Evolutionary conservation across 202 grass and related monocot genomes (phyloP).

Genomic region (Panicum hallii): DNA sequence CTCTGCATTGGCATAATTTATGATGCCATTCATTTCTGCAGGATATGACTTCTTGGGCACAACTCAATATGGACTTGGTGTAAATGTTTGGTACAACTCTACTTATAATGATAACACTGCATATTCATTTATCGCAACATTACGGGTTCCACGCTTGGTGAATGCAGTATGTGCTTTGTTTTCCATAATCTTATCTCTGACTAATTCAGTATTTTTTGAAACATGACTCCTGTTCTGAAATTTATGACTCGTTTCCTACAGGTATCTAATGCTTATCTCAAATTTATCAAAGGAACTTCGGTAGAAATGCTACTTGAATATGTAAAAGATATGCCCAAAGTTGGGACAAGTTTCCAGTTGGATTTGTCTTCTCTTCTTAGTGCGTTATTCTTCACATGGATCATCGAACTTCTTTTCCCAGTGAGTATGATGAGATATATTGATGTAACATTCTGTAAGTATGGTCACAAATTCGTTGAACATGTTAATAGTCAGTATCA

Average conservation of each 20-base stretch:
- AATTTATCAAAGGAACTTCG: slow-evolving; percentile 60
- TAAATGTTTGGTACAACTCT: slow-evolving; percentile 95
- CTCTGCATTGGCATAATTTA: slow-evolving; percentile 35
- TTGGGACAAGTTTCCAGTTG: slow-evolving; percentile 57
- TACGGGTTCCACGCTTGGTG: slow-evolving; percentile 76
- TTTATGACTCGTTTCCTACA: slow-evolving; percentile 26
- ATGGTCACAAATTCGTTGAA: not conserved
- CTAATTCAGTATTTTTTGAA: slow-evolving; percentile 23
- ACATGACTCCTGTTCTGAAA: slow-evolving; percentile 11
- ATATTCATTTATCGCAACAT: slow-evolving; percentile 53
- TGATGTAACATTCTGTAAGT: slow-evolving; percentile 39
- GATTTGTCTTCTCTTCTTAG: slow-evolving; percentile 83
- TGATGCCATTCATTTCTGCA: slow-evolving; percentile 51
- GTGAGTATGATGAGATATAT: slow-evolving; percentile 66
- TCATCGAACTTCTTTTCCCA: slow-evolving; percentile 84
- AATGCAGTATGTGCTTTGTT: slow-evolving; percentile 68
- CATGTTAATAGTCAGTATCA: slow-evolving; percentile 5
- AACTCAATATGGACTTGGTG: slow-evolving; percentile 53
- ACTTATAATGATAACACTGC: slow-evolving; percentile 76
- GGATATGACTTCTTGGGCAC: slow-evolving; percentile 89
- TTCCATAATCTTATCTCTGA: slow-evolving; percentile 35
- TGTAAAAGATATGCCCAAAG: slow-evolving; percentile 93
- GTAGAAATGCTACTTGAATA: slow-evolving; percentile 66
- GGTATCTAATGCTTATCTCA: slow-evolving; percentile 76
- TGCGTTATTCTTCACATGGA: slow-evolving; percentile 92